Conservation (phyloP, 2,329 filamentous ascomycete species). For the Aspergillus neoniger region DNA sequence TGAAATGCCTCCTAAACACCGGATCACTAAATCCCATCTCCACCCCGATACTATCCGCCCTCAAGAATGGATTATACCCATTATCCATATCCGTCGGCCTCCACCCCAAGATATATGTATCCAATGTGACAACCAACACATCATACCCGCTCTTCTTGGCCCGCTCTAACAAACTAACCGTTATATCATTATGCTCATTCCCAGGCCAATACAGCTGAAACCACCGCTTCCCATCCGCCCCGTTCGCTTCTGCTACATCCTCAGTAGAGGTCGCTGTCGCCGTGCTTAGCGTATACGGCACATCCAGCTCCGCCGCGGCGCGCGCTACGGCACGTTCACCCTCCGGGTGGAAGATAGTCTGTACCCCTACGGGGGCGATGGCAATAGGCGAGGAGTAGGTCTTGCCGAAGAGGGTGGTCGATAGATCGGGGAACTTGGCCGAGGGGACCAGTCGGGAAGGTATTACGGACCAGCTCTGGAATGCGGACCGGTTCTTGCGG, state of each 20-base stretch:
- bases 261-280: conserved; percentile 65
- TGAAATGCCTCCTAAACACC: conserved; percentile 60
- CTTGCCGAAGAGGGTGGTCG: conserved; percentile 54
- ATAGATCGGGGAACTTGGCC: conserved; percentile 48
- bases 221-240: conserved; percentile 58
- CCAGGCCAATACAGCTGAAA: conserved; percentile 74
- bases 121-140: conserved; percentile 70
- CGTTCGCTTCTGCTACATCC: conserved; percentile 61
- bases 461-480: conserved; percentile 32
- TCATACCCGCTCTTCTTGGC: conserved; percentile 63
- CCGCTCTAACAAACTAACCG: conserved; percentile 60
- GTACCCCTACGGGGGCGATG: conserved; percentile 69
- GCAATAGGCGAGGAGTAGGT: conserved; percentile 56
- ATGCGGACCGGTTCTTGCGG: conserved; percentile 33
- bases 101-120: conserved; percentile 70
- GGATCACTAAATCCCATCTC: conserved; percentile 66
- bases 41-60: conserved; percentile 50
- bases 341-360: conserved; percentile 65
- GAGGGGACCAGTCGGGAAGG: conserved; percentile 28
- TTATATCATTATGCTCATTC: conserved; percentile 61
- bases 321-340: conserved; percentile 63
- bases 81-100: conserved; percentile 66
- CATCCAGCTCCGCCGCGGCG: conserved; percentile 58
- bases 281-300: conserved; percentile 69
- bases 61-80: conserved; percentile 48